Evolutionary conservation across 495 filamentous ascomycete species (phyloP).

Genomic region (Astrothelium subdiscretum): DNA sequence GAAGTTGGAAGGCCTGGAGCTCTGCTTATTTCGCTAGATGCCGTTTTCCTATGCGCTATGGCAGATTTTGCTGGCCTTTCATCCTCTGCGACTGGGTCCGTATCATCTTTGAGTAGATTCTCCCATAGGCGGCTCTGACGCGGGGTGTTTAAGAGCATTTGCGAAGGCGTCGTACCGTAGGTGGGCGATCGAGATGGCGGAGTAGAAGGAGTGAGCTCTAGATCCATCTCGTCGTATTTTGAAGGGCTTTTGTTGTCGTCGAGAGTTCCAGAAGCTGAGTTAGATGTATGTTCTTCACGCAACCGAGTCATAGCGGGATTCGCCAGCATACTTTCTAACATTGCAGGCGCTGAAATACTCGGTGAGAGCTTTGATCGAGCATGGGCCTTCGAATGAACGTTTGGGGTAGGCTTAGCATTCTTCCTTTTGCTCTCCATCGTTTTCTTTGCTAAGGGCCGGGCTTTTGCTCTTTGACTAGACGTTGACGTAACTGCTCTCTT

Average conservation of each 20-base stretch:
- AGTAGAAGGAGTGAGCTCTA: not conserved
- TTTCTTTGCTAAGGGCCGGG: not conserved
- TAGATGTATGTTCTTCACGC: not conserved
- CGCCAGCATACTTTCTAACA: not conserved
- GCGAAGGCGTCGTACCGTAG: not conserved
- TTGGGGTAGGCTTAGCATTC: not conserved
- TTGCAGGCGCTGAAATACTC: not conserved
- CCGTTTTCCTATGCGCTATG: not conserved
- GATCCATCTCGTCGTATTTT: not conserved
- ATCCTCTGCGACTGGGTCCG: not conserved
- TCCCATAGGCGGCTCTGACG: constrained; percentile 21
- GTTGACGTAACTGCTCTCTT: not conserved
- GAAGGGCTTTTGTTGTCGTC: not conserved
- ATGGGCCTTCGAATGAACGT: not conserved
- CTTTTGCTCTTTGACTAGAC: not conserved
- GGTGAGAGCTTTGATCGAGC: not conserved
- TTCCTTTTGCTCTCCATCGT: not conserved
- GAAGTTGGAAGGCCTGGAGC: not conserved
- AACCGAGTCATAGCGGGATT: not conserved
- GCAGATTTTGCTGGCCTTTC: not conserved
- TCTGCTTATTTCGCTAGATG: not conserved
- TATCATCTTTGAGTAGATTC: constrained; percentile 11
- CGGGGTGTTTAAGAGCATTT: constrained; percentile 15
- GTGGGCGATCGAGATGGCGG: not conserved
- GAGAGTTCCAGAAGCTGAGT: not conserved